Evolutionary conservation across 1,139 yeast genomes (phyloP).

Genomic region (Suhomyces panamericanus): DNA sequence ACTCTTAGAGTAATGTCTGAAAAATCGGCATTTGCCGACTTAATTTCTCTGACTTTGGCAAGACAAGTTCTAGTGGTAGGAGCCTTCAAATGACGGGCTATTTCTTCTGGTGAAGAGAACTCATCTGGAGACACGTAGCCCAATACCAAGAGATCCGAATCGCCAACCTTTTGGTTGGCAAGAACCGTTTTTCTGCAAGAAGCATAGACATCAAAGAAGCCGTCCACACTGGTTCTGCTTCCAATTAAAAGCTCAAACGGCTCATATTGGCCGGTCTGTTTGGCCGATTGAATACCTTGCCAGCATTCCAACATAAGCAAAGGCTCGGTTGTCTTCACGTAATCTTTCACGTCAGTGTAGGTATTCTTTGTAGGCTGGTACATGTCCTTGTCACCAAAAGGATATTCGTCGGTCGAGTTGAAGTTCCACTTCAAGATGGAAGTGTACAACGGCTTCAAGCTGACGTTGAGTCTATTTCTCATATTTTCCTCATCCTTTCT

Average conservation of each 20-base stretch:
- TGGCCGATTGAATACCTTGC: conserved; percentile 82
- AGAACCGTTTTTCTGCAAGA: conserved; percentile 58
- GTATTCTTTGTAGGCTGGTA: conserved; percentile 38
- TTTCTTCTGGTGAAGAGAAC: conserved; percentile 18
- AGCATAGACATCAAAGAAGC: conserved; percentile 86
- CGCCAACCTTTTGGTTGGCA: conserved; percentile 58
- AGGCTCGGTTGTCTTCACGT: conserved; percentile 71
- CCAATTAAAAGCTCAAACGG: conserved; percentile 76
- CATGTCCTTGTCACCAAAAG: conserved; percentile 45
- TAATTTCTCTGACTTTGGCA: conserved; percentile 76
- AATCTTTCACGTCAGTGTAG: conserved; percentile 62
- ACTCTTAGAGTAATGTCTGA: conserved; percentile 78
- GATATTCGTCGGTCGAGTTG: conserved; percentile 56
- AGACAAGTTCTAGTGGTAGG: conserved; percentile 52
- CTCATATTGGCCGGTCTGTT: conserved; percentile 57
- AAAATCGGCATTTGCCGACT: conserved; percentile 60
- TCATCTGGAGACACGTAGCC: conserved; percentile 42
- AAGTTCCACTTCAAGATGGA: conserved; percentile 79
- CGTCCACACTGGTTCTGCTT: conserved; percentile 78
- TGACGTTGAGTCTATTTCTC: conserved; percentile 78
- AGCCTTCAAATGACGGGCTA: conserved; percentile 28
- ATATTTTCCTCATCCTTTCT: conserved; percentile 73
- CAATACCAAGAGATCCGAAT: conserved; percentile 75
- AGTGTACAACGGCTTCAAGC: conserved; percentile 71
- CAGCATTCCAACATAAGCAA: conserved; percentile 85